Conservation (phyloP, 2,329 filamentous ascomycete genomes). For the Diaporthe sp. region DNA sequence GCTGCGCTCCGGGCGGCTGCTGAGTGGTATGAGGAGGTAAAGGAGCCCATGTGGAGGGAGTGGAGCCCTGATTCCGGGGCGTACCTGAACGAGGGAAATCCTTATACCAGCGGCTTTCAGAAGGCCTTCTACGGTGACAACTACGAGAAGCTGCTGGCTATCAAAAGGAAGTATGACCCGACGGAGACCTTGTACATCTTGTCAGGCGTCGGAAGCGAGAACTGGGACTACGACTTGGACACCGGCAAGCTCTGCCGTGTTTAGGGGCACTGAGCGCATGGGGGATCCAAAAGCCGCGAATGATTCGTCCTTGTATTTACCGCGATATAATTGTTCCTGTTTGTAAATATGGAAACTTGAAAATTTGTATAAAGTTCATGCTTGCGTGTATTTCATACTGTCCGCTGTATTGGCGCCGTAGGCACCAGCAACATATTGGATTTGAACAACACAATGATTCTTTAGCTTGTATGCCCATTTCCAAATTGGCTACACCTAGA, state of each 20-base stretch:
- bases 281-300: not conserved
- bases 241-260: constrained; percentile 12
- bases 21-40: constrained; percentile 25
- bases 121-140: constrained; percentile 44
- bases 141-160: constrained; percentile 43
- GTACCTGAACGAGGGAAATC: constrained; percentile 51
- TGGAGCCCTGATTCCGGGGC: constrained; percentile 43
- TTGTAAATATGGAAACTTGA: not conserved
- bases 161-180: constrained; percentile 47
- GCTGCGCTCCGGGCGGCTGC: constrained; percentile 24
- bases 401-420: not conserved
- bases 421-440: not conserved
- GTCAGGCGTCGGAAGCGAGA: constrained; percentile 41
- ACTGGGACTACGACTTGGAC: constrained; percentile 37
- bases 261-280: not conserved
- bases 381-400: not conserved
- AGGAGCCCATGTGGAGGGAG: constrained; percentile 39
- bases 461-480: too few relatives aligned
- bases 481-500: too few relatives aligned
- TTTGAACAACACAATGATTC: not conserved
- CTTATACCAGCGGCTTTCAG: constrained; percentile 42
- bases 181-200: constrained; percentile 40
- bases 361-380: not conserved
- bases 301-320: accelerated
- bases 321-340: not conserved